Conservation (phyloP, 2,329 filamentous ascomycete species). For the Beauveria asiatica region DNA sequence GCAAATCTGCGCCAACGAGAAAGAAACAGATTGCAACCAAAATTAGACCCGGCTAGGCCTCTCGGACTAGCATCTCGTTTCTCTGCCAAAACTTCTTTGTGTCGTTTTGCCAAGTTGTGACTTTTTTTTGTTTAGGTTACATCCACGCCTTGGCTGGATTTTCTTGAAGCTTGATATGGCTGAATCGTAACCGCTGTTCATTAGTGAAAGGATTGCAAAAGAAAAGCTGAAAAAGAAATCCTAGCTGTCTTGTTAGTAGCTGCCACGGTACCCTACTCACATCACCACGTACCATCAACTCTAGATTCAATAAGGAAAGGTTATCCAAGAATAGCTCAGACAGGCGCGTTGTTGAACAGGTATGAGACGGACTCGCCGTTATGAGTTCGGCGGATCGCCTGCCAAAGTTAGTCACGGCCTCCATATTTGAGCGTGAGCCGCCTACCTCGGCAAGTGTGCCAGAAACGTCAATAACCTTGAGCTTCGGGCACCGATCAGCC, state of each 20-base stretch:
- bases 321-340: conserved; percentile 21
- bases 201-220: background rate
- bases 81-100: background rate
- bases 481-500: conserved; percentile 65
- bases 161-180: background rate
- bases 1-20: background rate
- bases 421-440: background rate
- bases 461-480: conserved; percentile 87
- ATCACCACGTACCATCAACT: conserved; percentile 5
- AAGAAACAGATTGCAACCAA: background rate
- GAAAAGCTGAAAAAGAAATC: background rate
- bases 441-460: conserved; percentile 62
- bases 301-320: background rate
- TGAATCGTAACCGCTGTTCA: conserved; percentile 2
- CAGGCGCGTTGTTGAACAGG: conserved; percentile 58
- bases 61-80: background rate
- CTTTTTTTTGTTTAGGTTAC: background rate
- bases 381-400: conserved; percentile 60
- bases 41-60: background rate
- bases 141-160: background rate
- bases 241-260: background rate
- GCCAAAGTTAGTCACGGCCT: conserved; percentile 11
- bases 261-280: background rate
- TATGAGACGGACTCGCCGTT: conserved; percentile 59
- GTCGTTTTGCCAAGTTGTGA: too few relatives aligned